These are phyloP conservation scores for Yamadazyma oceani DNA, from an alignment of 1,139 yeast species.

Conservation along the genomic window DNA sequence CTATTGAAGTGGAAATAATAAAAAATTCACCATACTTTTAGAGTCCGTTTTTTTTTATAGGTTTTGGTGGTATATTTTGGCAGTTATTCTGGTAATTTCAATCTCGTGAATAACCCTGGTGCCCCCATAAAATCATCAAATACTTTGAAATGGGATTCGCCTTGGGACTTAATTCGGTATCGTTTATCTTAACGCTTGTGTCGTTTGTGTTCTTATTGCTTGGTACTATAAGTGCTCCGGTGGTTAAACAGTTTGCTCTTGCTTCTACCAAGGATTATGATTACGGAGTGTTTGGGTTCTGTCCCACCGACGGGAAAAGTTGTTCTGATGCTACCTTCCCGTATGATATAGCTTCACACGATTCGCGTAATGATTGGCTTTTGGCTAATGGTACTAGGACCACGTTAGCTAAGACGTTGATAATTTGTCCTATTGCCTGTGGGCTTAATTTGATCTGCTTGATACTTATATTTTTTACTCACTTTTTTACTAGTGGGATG, in stretches of 20 bases:
- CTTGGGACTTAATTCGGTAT: constrained; percentile 26
- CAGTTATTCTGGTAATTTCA: too few species aligned
- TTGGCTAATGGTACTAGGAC: constrained; percentile 47
- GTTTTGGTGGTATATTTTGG: background rate
- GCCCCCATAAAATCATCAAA: too few species aligned
- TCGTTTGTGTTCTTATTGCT: constrained; percentile 51
- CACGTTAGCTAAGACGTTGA: constrained; percentile 66
- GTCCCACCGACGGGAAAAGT: constrained; percentile 37
- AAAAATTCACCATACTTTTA: background rate
- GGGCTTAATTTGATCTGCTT: constrained; percentile 60
- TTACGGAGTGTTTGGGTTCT: constrained; percentile 89
- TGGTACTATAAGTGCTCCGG: constrained; percentile 53
- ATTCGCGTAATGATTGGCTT: constrained; percentile 24
- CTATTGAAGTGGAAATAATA: background rate
- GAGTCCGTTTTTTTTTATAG: background rate
- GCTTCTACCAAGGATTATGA: constrained; percentile 46
- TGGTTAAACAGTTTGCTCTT: constrained; percentile 35
- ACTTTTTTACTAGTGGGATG: constrained; percentile 20
- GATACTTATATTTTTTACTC: constrained; percentile 39
- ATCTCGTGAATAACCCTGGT: too few species aligned
- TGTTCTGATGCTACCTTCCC: constrained; percentile 53
- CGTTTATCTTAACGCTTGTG: constrained; percentile 33
- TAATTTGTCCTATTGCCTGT: constrained; percentile 80
- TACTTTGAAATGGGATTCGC: constrained; percentile 1
- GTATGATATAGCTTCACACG: constrained; percentile 22